Evolutionary conservation across 805 yeast genomes (phyloP).

Genomic region (Monosporozyma siamensis): DNA sequence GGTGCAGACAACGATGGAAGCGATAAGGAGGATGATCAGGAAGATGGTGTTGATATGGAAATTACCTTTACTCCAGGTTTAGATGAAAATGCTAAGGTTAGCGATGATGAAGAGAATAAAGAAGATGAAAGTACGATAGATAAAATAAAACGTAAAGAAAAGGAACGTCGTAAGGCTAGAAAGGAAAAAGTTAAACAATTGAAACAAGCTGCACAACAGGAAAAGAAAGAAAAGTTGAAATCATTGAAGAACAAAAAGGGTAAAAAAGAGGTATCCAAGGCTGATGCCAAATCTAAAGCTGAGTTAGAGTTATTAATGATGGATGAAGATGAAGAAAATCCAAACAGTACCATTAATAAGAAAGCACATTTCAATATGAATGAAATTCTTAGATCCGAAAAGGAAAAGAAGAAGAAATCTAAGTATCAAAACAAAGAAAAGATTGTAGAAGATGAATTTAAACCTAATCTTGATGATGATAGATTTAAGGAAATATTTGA

Average conservation of each 20-base stretch:
- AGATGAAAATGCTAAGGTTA: conserved; percentile 30
- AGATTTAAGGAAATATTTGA: conserved; percentile 80
- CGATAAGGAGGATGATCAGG: conserved; percentile 33
- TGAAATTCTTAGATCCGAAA: conserved; percentile 67
- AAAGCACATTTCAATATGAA: conserved; percentile 70
- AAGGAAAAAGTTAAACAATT: conserved; percentile 63
- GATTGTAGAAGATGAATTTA: conserved; percentile 47
- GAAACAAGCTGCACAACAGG: conserved; percentile 43
- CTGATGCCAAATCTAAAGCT: conserved; percentile 40
- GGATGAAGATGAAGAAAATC: conserved; percentile 45
- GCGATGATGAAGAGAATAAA: conserved; percentile 29
- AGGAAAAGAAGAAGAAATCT: conserved; percentile 44
- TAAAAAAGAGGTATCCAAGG: conserved; percentile 27
- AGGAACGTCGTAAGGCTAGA: conserved; percentile 83
- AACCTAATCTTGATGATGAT: conserved; percentile 68
- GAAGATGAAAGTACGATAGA: conserved; percentile 68
- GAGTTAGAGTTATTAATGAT: conserved; percentile 50
- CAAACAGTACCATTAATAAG: conserved; percentile 28
- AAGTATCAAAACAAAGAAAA: conserved; percentile 39
- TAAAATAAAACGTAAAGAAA: conserved; percentile 75
- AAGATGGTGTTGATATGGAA: conserved; percentile 81
- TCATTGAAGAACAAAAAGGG: conserved; percentile 21
- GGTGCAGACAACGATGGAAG: conserved; percentile 20
- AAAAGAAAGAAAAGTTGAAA: conserved; percentile 37
- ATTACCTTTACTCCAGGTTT: conserved; percentile 90